Conservation (phyloP, 306 rosid genomes). For the Vigna radiata region DNA sequence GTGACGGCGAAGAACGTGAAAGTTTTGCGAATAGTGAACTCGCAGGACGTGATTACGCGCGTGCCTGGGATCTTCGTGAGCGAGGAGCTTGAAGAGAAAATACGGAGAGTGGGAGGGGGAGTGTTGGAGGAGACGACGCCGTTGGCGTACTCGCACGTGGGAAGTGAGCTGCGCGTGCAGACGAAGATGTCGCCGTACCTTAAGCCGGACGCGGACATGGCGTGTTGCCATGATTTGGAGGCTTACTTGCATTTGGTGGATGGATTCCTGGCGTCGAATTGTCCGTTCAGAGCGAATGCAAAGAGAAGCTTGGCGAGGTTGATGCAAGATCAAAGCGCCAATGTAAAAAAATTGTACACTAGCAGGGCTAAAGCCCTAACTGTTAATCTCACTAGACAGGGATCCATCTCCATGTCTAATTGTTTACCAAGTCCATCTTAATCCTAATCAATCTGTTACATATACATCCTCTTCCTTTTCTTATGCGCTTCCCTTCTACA, state of each 20-base stretch:
- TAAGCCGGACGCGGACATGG: constrained; percentile 87
- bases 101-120: constrained; percentile 50
- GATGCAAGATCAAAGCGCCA: constrained; percentile 73
- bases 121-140: constrained; percentile 64
- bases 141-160: constrained; percentile 80
- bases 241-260: constrained; percentile 94
- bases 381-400: constrained; percentile 57
- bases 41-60: constrained; percentile 83
- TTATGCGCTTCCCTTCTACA: too few relatives aligned
- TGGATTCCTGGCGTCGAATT: constrained; percentile 81
- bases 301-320: constrained; percentile 81
- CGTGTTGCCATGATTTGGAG: constrained; percentile 91
- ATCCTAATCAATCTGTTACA: background rate
- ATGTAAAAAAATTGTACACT: constrained; percentile 79
- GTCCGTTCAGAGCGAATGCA: constrained; percentile 84
- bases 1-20: constrained; percentile 56
- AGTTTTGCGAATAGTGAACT: constrained; percentile 79
- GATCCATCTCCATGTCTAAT: constrained; percentile 49
- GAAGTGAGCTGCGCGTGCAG: constrained; percentile 74
- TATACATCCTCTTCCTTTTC: too few relatives aligned
- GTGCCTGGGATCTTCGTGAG: constrained; percentile 63
- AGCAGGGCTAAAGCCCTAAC: constrained; percentile 73
- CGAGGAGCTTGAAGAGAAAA: constrained; percentile 60
- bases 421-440: constrained; percentile 85
- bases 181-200: constrained; percentile 88